phyloP scores from a whole-genome alignment of 768 basidiomycete species.

The Boletus vinaceobasis region DNA sequence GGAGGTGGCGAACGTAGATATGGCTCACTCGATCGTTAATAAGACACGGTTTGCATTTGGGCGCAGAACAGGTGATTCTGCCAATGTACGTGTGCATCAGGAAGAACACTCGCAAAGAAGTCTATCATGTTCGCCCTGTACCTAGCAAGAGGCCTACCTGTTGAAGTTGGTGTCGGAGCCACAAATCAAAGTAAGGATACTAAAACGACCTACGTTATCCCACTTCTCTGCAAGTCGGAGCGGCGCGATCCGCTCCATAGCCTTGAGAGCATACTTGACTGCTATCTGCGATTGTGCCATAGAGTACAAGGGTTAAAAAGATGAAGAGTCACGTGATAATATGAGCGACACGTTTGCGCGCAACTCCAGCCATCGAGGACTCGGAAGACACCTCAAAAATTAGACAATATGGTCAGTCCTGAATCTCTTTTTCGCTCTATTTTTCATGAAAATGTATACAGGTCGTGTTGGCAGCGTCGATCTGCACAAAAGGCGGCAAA shows the following conservation, averaged over 20 bases:
- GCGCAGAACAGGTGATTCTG: slow-evolving; percentile 54
- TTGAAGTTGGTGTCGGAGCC: slow-evolving; percentile 2
- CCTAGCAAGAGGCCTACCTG: slow-evolving; percentile 77
- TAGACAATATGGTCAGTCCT: slow-evolving; percentile 22
- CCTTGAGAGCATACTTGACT: slow-evolving; percentile 51
- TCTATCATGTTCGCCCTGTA: slow-evolving; percentile 28
- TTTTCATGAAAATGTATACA: slow-evolving; percentile 29
- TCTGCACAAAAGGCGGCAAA: slow-evolving; percentile 94
- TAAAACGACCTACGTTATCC: slow-evolving; percentile 76
- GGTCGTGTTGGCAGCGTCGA: slow-evolving; percentile 92
- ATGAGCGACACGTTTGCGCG: slow-evolving; percentile 10
- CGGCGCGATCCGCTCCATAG: slow-evolving; percentile 86
- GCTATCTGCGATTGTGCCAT: slow-evolving; percentile 16
- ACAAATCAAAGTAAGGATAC: not conserved
- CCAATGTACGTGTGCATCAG: slow-evolving; percentile 1
- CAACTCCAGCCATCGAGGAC: not conserved
- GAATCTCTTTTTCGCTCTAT: not conserved
- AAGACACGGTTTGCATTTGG: slow-evolving; percentile 48
- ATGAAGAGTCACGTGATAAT: slow-evolving; percentile 15
- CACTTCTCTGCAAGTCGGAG: slow-evolving; percentile 82
- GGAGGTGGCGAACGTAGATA: not conserved
- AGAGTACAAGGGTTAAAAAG: not conserved
- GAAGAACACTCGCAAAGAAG: not conserved
- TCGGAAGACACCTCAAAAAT: not conserved
- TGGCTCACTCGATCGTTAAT: slow-evolving; percentile 66